Evolutionary conservation across 805 yeast genomes (phyloP).

Genomic region (Kodamaea kaohsiungensis): DNA sequence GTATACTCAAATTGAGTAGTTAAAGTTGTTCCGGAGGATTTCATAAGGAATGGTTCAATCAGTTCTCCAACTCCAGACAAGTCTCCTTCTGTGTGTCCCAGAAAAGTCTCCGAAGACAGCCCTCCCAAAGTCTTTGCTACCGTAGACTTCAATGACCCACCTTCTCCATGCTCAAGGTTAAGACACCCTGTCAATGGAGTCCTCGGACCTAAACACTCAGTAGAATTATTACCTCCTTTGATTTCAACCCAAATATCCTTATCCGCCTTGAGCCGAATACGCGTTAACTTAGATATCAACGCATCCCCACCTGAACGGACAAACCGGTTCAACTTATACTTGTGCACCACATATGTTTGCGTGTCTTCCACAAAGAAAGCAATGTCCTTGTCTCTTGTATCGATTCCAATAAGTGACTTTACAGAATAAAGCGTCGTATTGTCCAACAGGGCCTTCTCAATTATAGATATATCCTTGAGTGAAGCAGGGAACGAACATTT

Average conservation of each 20-base stretch:
- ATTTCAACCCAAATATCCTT: constrained; percentile 20
- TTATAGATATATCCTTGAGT: not conserved
- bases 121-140: constrained; percentile 17
- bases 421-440: not conserved
- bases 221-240: not conserved
- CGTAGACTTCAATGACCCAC: constrained; percentile 19
- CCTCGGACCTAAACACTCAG: not conserved
- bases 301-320: constrained; percentile 7
- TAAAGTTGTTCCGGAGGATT: not conserved
- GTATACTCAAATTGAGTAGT: constrained; percentile 11
- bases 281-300: not conserved
- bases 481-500: not conserved
- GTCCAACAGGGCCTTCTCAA: not conserved
- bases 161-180: constrained; percentile 19
- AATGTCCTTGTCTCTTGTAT: constrained; percentile 1
- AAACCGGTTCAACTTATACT: constrained; percentile 18
- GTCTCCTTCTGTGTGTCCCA: not conserved
- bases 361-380: constrained; percentile 11
- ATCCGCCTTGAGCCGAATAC: constrained; percentile 2
- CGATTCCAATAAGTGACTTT: not conserved
- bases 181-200: constrained; percentile 23
- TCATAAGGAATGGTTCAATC: not conserved
- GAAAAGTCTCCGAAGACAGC: not conserved
- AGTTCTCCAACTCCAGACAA: not conserved
- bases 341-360: constrained; percentile 16